phyloP scores from a whole-genome alignment of 306 rosid genomes.

The Sesbania bispinosa region DNA sequence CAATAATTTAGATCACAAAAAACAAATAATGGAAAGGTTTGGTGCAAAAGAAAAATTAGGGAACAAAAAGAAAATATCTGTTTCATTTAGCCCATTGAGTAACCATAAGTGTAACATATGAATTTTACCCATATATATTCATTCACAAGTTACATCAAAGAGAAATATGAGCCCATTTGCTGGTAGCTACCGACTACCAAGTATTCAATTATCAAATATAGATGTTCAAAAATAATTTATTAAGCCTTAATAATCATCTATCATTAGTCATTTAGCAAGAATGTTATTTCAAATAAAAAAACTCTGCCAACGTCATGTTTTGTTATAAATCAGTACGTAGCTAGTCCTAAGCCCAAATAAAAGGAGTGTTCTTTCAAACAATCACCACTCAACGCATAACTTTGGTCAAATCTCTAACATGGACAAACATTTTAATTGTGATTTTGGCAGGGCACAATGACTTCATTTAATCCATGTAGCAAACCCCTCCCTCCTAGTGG shows the following conservation, averaged over 20 bases:
- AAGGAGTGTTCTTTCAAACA: not conserved
- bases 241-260: too few relatives aligned
- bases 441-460: too few relatives aligned
- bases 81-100: not conserved
- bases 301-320: not conserved
- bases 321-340: not conserved
- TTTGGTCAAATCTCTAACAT: too few relatives aligned
- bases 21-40: slow-evolving; percentile 6
- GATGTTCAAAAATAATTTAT: too few relatives aligned
- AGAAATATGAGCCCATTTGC: slow-evolving; percentile 1
- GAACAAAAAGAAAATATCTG: not conserved
- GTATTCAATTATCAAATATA: not conserved
- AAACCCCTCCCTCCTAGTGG: too few relatives aligned
- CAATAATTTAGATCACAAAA: slow-evolving; percentile 7
- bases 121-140: too few relatives aligned
- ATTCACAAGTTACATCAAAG: not conserved
- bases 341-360: not conserved
- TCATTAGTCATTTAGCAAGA: not conserved
- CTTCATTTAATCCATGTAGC: too few relatives aligned
- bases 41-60: not conserved
- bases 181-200: not conserved
- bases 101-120: not conserved
- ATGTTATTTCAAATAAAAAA: not conserved
- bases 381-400: too few relatives aligned
- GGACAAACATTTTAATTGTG: too few relatives aligned